These are phyloP conservation scores for Clonostachys chloroleuca DNA, from an alignment of 2,329 filamentous ascomycete genomes.

Conservation along the genomic window DNA sequence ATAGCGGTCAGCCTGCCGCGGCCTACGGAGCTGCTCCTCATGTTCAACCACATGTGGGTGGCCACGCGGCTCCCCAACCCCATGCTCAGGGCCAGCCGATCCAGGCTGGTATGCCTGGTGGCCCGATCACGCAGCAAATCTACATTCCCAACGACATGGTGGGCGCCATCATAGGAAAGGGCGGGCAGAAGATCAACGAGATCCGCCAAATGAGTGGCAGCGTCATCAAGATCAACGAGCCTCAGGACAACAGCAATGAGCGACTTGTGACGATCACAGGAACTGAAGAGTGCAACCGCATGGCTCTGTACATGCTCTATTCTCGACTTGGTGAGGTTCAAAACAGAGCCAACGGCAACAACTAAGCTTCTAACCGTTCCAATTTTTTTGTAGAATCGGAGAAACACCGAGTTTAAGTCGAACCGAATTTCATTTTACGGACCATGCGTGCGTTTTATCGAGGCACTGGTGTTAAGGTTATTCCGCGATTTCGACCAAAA, in stretches of 20 bases:
- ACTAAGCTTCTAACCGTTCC: constrained; percentile 19
- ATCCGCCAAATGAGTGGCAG: constrained; percentile 95
- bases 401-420: constrained; percentile 33
- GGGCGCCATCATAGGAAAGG: constrained; percentile 97
- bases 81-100: constrained; percentile 69
- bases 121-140: constrained; percentile 91
- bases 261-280: constrained; percentile 95
- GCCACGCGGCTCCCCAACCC: constrained; percentile 51
- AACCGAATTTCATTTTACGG: neutral
- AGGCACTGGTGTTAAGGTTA: neutral
- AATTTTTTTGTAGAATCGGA: constrained; percentile 30
- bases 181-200: constrained; percentile 98
- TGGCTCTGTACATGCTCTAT: constrained; percentile 99
- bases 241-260: constrained; percentile 98
- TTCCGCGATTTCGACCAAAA: neutral
- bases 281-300: constrained; percentile 97
- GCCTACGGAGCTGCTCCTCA: constrained; percentile 70
- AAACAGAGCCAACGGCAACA: constrained; percentile 10
- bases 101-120: constrained; percentile 53
- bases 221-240: constrained; percentile 99
- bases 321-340: constrained; percentile 77
- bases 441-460: too few relatives aligned
- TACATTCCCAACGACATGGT: constrained; percentile 99
- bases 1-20: constrained; percentile 68
- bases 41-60: constrained; percentile 68